Percentiles rank a stretch among this genome's conserved stretches.
Conservation (phyloP, 768 basidiomycete species). For the Dioszegia hungarica region DNA sequence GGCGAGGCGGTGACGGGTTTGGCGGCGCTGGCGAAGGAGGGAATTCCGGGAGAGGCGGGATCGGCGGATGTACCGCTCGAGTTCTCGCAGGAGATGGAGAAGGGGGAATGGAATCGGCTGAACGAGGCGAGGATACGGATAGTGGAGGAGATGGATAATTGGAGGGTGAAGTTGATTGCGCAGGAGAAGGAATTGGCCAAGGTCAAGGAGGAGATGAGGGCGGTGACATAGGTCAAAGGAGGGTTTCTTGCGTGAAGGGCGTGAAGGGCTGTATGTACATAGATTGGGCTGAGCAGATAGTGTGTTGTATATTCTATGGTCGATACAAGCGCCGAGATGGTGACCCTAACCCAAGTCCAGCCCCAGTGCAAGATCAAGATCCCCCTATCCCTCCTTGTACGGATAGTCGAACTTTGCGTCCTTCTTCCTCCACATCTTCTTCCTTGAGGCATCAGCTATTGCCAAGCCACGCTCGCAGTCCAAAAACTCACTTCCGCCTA, state of each 20-base stretch:
- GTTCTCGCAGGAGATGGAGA: slow-evolving; percentile 78
- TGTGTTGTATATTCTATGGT: not conserved
- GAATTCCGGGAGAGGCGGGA: slow-evolving; percentile 41
- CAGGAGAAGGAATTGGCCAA: slow-evolving; percentile 75
- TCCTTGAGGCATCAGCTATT: slow-evolving; percentile 54
- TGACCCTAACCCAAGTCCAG: no score
- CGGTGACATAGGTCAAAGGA: not conserved
- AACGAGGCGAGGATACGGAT: slow-evolving; percentile 70
- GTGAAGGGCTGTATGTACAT: no score
- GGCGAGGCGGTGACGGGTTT: slow-evolving; percentile 48
- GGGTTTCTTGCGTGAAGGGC: no score
- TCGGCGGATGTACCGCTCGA: slow-evolving; percentile 65
- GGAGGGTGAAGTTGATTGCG: slow-evolving; percentile 62
- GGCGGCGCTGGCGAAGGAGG: not conserved
- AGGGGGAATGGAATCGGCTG: slow-evolving; percentile 72
- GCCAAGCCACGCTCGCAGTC: not conserved
- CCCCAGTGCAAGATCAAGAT: no score
- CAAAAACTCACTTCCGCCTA: slow-evolving; percentile 75
- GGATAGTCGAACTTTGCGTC: slow-evolving; percentile 67
- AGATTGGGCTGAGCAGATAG: no score
- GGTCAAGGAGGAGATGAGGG: slow-evolving; percentile 56
- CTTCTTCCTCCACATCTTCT: slow-evolving; percentile 58
- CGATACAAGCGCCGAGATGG: no score
- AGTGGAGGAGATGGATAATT: slow-evolving; percentile 69
- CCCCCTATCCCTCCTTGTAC: slow-evolving; percentile 59